Percentiles rank a stretch among this genome's conserved stretches.
These are phyloP conservation scores for Plasmodium sp. DNA, from an alignment of 169 alveolate genomes.

Conservation along the genomic window DNA sequence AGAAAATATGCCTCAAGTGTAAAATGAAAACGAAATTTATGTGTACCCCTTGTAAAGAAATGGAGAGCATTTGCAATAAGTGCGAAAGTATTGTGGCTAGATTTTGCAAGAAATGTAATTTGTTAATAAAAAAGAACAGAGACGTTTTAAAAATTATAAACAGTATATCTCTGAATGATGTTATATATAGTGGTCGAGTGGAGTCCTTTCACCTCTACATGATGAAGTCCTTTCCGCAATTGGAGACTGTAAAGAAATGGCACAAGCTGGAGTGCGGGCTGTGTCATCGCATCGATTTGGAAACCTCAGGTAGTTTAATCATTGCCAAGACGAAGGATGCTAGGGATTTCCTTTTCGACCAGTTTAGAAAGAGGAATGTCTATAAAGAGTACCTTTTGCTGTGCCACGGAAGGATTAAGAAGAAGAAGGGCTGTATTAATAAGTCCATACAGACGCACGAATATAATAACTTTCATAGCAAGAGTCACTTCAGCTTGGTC, in stretches of 20 bases:
- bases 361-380: conserved; percentile 79
- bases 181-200: conserved; percentile 77
- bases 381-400: conserved; percentile 81
- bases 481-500: conserved; percentile 80
- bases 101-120: conserved; percentile 50
- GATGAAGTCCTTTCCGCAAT: conserved; percentile 81
- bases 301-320: conserved; percentile 82
- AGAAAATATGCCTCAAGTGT: conserved; percentile 58
- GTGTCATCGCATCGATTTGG: conserved; percentile 83
- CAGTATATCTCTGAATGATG: conserved; percentile 76
- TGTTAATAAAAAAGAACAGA: conserved; percentile 43
- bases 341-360: conserved; percentile 80
- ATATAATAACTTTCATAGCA: conserved; percentile 76
- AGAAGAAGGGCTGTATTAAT: conserved; percentile 75
- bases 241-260: conserved; percentile 82
- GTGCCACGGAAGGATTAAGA: conserved; percentile 82
- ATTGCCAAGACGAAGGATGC: conserved; percentile 82
- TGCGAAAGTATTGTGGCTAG: conserved; percentile 49
- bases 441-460: conserved; percentile 80
- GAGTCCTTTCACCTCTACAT: conserved; percentile 82
- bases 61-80: conserved; percentile 44
- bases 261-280: conserved; percentile 83
- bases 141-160: conserved; percentile 77
- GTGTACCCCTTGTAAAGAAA: conserved; percentile 47
- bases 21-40: conserved; percentile 67